Base-by-base conservation (phyloP, 805 yeast species). In the Lachancea waltii region DNA sequence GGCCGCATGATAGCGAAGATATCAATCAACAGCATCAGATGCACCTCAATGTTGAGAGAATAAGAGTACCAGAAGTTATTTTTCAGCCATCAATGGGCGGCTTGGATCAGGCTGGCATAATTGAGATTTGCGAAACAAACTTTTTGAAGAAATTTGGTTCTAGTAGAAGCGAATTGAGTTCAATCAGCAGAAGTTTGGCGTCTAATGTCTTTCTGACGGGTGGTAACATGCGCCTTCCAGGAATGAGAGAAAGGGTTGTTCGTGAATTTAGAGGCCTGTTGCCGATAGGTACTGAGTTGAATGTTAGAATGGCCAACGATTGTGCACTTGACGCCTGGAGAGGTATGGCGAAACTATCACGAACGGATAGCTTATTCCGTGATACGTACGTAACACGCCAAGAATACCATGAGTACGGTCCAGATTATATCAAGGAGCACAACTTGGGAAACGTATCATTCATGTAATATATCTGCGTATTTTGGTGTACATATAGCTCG, bases 61-160 rank as follows among this genome's bases (percentile, higher is more conserved):
- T 90, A 20, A 73, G 94, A 41, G 85, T 90, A 2, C 97, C 97
- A 0, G 99, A 92, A 61, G 80, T 89, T 2, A 56, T 87, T 33
- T 87, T 92, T 61, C 92, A 90, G 58, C 98, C 99, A 5, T 73
- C 81, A 7, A 86, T 92, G 45, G 95, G 94, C 0, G 98, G 98
- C 16, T 68, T 87, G 16, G 98, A 92, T 60, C 97, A 89, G 63
- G 95, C 97, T 0, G 97, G 97, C 19, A 69, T 92, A n/a, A 56
- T 74, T 17, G 97, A 92, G 60, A 63, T 87, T 28, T 70, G 79
- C 39, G 81, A 79, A 46, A 82, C 79, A 41, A 68, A 85, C 6
- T 53, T 89, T 5, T 53, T 74, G 28, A 72, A 77, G 33, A 70
- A 87, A 50, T 66, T 79, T 36, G 83, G 79, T 5, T 80, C 80